Evolutionary conservation across 345 rosid species (phyloP).

Genomic region (Turnera subulata): DNA sequence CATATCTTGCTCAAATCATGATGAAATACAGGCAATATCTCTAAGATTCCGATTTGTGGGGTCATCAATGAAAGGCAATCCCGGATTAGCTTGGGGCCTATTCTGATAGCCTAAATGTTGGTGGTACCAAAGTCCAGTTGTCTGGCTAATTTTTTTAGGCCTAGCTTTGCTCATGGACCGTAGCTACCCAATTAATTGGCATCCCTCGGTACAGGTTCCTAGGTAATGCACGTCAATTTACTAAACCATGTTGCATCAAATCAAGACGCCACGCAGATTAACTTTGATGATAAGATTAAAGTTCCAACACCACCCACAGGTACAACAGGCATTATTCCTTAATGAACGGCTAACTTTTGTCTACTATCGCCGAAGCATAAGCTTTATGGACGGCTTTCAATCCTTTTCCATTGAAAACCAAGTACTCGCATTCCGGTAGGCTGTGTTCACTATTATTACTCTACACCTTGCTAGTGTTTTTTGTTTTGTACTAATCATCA

Average conservation of each 20-base stretch:
- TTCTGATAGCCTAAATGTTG: not conserved
- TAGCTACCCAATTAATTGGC: not conserved
- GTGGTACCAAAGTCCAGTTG: conserved; percentile 9
- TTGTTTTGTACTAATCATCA: not conserved
- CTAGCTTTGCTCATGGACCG: not conserved
- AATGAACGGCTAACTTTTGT: conserved; percentile 28
- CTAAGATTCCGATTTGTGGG: conserved; percentile 46
- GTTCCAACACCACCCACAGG: conserved; percentile 1
- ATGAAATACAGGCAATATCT: conserved; percentile 23
- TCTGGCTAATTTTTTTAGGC: not conserved
- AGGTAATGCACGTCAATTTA: not conserved
- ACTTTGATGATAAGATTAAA: conserved; percentile 12
- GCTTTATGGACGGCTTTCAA: not conserved
- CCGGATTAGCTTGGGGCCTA: not conserved
- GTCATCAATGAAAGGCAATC: conserved; percentile 7
- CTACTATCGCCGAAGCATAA: conserved; percentile 5
- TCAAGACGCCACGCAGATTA: not conserved
- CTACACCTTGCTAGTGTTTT: too few species aligned
- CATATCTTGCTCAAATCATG: conserved; percentile 13
- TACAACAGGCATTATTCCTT: conserved; percentile 19
- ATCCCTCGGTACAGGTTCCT: not conserved
- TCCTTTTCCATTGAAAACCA: too few species aligned
- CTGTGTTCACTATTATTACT: too few species aligned
- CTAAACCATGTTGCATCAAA: conserved; percentile 14
- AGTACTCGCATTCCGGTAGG: too few species aligned